These are phyloP conservation scores for Aureobasidium sp. DNA, from an alignment of 2,329 filamentous ascomycete species.

Conservation along the genomic window DNA sequence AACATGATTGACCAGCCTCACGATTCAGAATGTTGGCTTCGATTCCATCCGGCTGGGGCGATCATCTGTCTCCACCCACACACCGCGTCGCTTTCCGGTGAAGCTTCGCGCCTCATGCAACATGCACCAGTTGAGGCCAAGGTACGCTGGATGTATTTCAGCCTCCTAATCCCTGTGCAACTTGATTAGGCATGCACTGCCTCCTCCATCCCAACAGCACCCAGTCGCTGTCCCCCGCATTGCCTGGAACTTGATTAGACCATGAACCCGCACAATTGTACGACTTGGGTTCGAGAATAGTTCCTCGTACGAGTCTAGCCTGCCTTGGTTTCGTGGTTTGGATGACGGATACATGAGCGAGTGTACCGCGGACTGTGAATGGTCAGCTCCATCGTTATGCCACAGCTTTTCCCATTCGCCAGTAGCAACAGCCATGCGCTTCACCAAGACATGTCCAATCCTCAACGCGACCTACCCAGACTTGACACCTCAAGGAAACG, in stretches of 20 bases:
- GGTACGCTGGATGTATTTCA: conserved; percentile 5
- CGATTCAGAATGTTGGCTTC: not conserved
- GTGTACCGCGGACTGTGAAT: conserved; percentile 14
- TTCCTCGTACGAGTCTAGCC: conserved; percentile 8
- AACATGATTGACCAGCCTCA: conserved; percentile 8
- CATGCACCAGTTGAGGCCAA: conserved; percentile 1
- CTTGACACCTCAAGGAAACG: conserved; percentile 29
- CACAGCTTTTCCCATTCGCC: conserved; percentile 27
- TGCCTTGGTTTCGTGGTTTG: conserved; percentile 7
- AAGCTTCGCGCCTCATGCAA: conserved; percentile 3
- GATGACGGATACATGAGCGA: conserved; percentile 9
- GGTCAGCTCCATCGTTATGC: conserved; percentile 21
- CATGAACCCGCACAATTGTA: conserved; percentile 4
- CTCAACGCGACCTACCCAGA: conserved; percentile 4
- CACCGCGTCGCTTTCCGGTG: conserved; percentile 1
- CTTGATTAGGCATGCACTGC: conserved; percentile 4
- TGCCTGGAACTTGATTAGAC: conserved; percentile 4
- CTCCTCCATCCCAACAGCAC: not conserved
- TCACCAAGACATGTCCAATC: conserved; percentile 20
- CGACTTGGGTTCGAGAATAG: conserved; percentile 10
- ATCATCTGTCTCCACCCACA: conserved; percentile 13
- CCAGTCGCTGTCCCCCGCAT: not conserved
- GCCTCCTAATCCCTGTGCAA: conserved; percentile 6
- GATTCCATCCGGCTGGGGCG: conserved; percentile 9
- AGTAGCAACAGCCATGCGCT: conserved; percentile 19